Conservation (phyloP, 139 green algal species). For the Mychonastes homosphaera region DNA sequence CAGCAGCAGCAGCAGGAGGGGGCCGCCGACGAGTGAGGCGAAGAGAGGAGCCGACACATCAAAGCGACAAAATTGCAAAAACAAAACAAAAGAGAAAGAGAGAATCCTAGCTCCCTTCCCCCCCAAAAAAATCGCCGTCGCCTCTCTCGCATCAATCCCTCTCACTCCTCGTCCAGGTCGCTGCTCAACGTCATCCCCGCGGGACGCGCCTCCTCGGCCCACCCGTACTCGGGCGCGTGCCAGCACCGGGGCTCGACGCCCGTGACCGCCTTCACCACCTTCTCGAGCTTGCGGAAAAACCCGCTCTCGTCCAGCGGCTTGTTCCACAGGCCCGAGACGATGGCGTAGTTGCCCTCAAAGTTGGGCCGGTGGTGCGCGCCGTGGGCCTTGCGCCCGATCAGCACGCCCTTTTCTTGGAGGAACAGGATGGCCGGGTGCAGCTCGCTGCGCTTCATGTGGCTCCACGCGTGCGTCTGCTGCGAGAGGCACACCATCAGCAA, state of each 20-base stretch:
- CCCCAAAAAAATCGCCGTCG: background rate
- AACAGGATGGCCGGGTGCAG: constrained; percentile 57
- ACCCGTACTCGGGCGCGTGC: constrained; percentile 43
- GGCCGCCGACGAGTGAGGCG: background rate
- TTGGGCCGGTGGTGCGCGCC: constrained; percentile 85
- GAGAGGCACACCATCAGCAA: constrained; percentile 73
- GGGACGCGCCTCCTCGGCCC: constrained; percentile 16
- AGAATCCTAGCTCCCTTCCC: background rate
- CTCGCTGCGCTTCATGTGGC: constrained; percentile 81
- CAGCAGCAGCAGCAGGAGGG: background rate
- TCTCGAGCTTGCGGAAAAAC: constrained; percentile 61
- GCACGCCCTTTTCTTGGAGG: constrained; percentile 49
- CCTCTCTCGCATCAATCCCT: no score
- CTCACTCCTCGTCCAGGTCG: background rate
- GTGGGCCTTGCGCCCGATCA: constrained; percentile 74
- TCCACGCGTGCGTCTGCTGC: constrained; percentile 96
- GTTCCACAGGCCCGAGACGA: constrained; percentile 91
- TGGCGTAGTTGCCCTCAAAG: constrained; percentile 94
- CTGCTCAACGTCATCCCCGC: background rate
- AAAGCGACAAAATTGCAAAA: constrained; percentile 1
- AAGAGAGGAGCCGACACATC: background rate
- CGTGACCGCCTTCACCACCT: constrained; percentile 37
- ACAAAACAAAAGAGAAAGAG: no score
- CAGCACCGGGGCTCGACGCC: constrained; percentile 88
- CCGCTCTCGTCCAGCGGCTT: constrained; percentile 54